Conservation (phyloP, 202 grass and related monocot species). For the Musa balbisiana region DNA sequence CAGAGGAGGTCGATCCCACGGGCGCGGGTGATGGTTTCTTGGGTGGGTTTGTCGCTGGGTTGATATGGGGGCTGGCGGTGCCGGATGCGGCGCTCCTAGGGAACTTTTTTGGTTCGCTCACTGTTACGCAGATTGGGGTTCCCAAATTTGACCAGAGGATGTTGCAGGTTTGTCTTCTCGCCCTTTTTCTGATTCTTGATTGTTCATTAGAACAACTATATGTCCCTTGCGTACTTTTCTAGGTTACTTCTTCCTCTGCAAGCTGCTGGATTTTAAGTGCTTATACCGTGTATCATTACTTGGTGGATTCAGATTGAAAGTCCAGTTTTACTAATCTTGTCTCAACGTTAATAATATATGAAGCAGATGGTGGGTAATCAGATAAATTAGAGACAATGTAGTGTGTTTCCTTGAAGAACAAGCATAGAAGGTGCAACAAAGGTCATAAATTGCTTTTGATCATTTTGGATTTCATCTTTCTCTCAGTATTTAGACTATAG, state of each 20-base stretch:
- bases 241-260: not conserved
- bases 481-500: too few species aligned
- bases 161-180: slow-evolving; percentile 55
- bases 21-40: slow-evolving; percentile 91
- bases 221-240: not conserved
- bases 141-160: slow-evolving; percentile 63
- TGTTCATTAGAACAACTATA: not conserved
- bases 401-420: too few species aligned
- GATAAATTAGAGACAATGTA: too few species aligned
- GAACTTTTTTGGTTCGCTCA: slow-evolving; percentile 72
- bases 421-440: not conserved
- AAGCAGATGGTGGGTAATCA: too few species aligned
- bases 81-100: slow-evolving; percentile 76
- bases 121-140: slow-evolving; percentile 67
- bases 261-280: not conserved
- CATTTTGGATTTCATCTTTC: not conserved
- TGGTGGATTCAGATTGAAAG: too few species aligned
- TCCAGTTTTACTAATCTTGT: too few species aligned
- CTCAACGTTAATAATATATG: too few species aligned
- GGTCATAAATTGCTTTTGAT: not conserved
- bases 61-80: slow-evolving; percentile 70
- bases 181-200: not conserved
- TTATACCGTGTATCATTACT: not conserved
- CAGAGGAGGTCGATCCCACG: slow-evolving; percentile 73
- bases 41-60: slow-evolving; percentile 53